Conservation (phyloP, 352 stramenopile genomes). For the Phytophthora melonis region DNA sequence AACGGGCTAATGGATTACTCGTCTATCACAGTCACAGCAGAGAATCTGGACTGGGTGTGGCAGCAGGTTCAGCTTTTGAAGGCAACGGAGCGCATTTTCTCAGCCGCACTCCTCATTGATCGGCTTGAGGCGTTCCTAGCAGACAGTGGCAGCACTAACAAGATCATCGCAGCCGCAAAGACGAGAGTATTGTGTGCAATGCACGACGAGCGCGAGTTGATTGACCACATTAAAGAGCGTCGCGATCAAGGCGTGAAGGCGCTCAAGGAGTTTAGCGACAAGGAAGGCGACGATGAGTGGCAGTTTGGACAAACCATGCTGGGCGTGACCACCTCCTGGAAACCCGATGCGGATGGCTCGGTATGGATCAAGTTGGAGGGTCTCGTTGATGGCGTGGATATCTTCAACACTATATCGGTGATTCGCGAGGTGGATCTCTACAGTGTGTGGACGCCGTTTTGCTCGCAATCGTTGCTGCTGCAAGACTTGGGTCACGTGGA, state of each 20-base stretch:
- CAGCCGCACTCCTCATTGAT: conserved; percentile 67
- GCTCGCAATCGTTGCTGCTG: conserved; percentile 69
- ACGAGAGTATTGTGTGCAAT: conserved; percentile 50
- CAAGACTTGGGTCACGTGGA: conserved; percentile 65
- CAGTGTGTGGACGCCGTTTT: conserved; percentile 79
- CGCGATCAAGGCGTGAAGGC: conserved; percentile 55
- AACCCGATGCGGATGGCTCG: conserved; percentile 73
- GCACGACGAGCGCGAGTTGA: conserved; percentile 56
- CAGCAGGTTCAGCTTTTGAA: conserved; percentile 77
- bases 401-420: conserved; percentile 85
- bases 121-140: conserved; percentile 72
- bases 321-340: conserved; percentile 84
- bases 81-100: conserved; percentile 78
- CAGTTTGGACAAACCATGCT: conserved; percentile 82
- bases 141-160: conserved; percentile 25
- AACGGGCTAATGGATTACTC: conserved; percentile 66
- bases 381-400: conserved; percentile 78
- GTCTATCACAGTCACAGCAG: conserved; percentile 46
- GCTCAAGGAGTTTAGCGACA: conserved; percentile 76
- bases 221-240: conserved; percentile 67
- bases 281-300: conserved; percentile 70
- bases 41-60: conserved; percentile 80
- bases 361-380: conserved; percentile 88
- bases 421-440: conserved; percentile 87
- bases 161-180: conserved; percentile 36